phyloP scores from a whole-genome alignment of 768 basidiomycete species.

The Russula abietina region DNA sequence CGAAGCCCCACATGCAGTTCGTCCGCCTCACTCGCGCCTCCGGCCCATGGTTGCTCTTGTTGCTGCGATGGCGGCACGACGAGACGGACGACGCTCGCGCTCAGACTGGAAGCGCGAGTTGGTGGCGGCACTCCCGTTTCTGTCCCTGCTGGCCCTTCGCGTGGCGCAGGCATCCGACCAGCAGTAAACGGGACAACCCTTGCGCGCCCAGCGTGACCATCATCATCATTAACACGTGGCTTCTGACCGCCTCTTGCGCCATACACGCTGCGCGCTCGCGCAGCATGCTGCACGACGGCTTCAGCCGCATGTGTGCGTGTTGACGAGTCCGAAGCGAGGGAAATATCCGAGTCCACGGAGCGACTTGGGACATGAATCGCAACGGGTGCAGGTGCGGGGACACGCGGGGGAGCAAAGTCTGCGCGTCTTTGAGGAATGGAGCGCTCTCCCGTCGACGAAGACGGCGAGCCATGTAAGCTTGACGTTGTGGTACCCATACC shows the following conservation, averaged over 20 bases:
- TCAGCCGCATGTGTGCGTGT: slow-evolving; percentile 38
- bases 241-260: slow-evolving; percentile 38
- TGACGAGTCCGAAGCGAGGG: slow-evolving; percentile 33
- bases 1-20: slow-evolving; percentile 64
- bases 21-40: slow-evolving; percentile 41
- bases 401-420: slow-evolving; percentile 60
- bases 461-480: slow-evolving; percentile 50
- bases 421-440: slow-evolving; percentile 63
- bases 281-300: slow-evolving; percentile 43
- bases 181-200: slow-evolving; percentile 70
- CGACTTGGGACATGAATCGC: slow-evolving; percentile 19
- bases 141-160: slow-evolving; percentile 22
- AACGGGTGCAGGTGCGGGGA: slow-evolving; percentile 27
- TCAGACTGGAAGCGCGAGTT: slow-evolving; percentile 51
- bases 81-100: slow-evolving; percentile 49
- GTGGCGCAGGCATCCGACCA: slow-evolving; percentile 57
- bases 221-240: slow-evolving; percentile 32
- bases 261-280: slow-evolving; percentile 49
- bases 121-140: slow-evolving; percentile 25
- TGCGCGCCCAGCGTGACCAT: slow-evolving; percentile 38
- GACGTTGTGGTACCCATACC: slow-evolving; percentile 34
- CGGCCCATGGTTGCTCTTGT: background rate
- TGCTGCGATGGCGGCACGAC: background rate
- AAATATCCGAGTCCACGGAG: slow-evolving; percentile 26
- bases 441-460: slow-evolving; percentile 55